Conservation (phyloP, 176 grass and related monocot species). For the Oryza rufipogon region DNA sequence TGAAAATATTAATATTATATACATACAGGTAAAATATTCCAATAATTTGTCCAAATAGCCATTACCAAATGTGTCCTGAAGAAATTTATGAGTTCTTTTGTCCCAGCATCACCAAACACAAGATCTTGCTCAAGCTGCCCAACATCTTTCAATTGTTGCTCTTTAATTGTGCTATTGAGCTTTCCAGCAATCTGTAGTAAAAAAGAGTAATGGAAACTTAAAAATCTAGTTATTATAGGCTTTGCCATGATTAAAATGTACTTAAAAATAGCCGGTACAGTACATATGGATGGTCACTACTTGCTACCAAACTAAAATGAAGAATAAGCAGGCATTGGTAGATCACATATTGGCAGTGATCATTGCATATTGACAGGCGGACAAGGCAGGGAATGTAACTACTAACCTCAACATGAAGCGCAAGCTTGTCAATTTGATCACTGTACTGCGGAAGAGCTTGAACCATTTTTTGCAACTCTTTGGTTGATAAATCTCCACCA, state of each 20-base stretch:
- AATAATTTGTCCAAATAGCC: constrained; percentile 32
- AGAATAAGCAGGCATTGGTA: no score
- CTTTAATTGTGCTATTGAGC: constrained; percentile 65
- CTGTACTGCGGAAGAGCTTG: constrained; percentile 93
- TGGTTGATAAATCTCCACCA: constrained; percentile 76
- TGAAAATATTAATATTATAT: constrained; percentile 23
- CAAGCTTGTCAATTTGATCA: constrained; percentile 97
- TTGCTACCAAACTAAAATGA: no score
- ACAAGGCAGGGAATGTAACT: constrained; percentile 1
- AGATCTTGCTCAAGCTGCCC: constrained; percentile 86
- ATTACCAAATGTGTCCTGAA: constrained; percentile 65
- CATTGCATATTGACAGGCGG: no score
- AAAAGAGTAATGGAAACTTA: constrained; percentile 36
- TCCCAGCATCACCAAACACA: constrained; percentile 79
- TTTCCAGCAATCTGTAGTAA: constrained; percentile 78
- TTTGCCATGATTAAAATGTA: no score
- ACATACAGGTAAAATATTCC: neutral
- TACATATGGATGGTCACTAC: no score
- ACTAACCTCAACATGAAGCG: constrained; percentile 91
- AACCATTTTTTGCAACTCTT: constrained; percentile 93
- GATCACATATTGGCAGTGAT: no score
- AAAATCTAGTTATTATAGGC: neutral
- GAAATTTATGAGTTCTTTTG: constrained; percentile 82
- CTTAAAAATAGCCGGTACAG: no score
- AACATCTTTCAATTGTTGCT: constrained; percentile 69